Conservation (phyloP, 1,139 yeast species). For the Hyphopichia burtonii region DNA sequence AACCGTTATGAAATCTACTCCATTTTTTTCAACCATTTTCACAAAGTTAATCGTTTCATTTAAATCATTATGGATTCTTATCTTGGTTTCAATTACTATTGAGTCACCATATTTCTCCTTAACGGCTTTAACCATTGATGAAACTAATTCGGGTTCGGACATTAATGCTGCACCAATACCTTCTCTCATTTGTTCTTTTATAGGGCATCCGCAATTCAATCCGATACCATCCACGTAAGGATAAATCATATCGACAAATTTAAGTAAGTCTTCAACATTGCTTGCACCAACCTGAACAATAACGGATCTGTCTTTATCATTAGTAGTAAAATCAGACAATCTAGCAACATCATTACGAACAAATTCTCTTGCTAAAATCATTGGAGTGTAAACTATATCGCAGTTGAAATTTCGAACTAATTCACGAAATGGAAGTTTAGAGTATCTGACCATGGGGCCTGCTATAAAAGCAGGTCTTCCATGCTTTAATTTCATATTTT, state of each 20-base stretch:
- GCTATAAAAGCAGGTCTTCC: slow-evolving; percentile 73
- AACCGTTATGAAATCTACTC: slow-evolving; percentile 90
- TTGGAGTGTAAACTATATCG: slow-evolving; percentile 90
- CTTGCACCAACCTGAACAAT: slow-evolving; percentile 92
- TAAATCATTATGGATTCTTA: slow-evolving; percentile 77
- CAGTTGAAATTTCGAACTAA: slow-evolving; percentile 69
- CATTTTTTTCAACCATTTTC: slow-evolving; percentile 72
- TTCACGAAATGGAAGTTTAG: slow-evolving; percentile 88
- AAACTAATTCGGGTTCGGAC: slow-evolving; percentile 77
- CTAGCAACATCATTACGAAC: slow-evolving; percentile 83
- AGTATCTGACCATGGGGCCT: slow-evolving; percentile 97
- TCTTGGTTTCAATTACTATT: slow-evolving; percentile 84
- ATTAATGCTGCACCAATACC: slow-evolving; percentile 97
- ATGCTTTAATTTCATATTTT: slow-evolving; percentile 28
- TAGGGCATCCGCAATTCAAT: slow-evolving; percentile 96
- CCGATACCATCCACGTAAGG: slow-evolving; percentile 95
- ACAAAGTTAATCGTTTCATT: slow-evolving; percentile 74
- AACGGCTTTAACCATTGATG: slow-evolving; percentile 81
- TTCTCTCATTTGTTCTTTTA: slow-evolving; percentile 89
- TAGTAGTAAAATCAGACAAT: slow-evolving; percentile 80
- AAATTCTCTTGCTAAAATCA: slow-evolving; percentile 94
- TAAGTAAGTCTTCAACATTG: slow-evolving; percentile 76
- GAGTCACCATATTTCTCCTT: slow-evolving; percentile 67
- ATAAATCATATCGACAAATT: slow-evolving; percentile 85
- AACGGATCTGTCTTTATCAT: slow-evolving; percentile 62